A percentile compares a stretch with the other conserved stretches of the same genome.
Conservation (phyloP, 2,329 filamentous ascomycete genomes). For the Arthrobotrys musiformis region DNA sequence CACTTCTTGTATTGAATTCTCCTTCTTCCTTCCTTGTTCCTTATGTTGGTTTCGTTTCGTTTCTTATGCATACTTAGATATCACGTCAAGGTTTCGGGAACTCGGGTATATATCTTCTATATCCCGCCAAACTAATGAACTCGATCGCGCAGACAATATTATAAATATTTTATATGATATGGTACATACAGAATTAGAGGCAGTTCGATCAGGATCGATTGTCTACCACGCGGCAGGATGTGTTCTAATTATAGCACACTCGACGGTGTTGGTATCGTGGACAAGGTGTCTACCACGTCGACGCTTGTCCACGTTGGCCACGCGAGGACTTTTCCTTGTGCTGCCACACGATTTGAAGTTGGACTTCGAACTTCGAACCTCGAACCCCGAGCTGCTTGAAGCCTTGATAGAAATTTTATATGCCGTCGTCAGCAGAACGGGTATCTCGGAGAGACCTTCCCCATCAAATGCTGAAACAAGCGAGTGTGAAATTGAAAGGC, state of each 20-base stretch:
- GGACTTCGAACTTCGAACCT: too few species aligned
- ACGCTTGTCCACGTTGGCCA: slow-evolving; percentile 11
- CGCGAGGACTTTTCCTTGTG: neutral
- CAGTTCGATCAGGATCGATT: neutral
- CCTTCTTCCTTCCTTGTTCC: neutral
- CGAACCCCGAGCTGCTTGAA: too few species aligned
- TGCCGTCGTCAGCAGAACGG: slow-evolving; percentile 1
- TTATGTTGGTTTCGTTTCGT: neutral
- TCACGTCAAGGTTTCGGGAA: neutral
- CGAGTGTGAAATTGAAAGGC: slow-evolving; percentile 40
- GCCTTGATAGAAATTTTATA: neutral
- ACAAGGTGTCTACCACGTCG: neutral
- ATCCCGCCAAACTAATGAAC: neutral
- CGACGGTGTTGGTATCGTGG: neutral
- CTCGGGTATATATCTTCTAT: too few species aligned
- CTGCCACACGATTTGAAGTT: neutral
- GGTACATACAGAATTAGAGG: neutral
- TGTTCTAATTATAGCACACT: slow-evolving; percentile 12
- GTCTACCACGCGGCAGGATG: neutral
- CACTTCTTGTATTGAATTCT: neutral
- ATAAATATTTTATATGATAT: too few species aligned
- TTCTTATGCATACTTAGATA: neutral
- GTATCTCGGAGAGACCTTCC: slow-evolving; percentile 33
- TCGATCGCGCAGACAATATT: too few species aligned
- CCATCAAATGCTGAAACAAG: slow-evolving; percentile 36